phyloP scores from a whole-genome alignment of 2,329 filamentous ascomycete species.

The Magnaporthiopsis poae region DNA sequence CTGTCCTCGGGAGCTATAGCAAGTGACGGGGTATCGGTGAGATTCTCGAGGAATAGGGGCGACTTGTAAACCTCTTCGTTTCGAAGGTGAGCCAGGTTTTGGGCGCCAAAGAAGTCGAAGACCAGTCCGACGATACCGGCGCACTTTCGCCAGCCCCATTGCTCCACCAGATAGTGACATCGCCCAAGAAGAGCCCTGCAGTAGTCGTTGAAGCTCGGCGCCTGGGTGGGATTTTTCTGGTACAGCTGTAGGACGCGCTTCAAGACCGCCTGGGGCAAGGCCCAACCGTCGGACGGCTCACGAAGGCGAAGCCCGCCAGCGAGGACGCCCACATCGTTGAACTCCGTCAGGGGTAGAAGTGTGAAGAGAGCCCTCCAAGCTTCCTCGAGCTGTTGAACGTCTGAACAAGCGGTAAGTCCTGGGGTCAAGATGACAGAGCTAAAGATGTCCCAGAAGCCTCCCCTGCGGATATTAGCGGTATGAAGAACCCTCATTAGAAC shows the following conservation, averaged over 20 bases:
- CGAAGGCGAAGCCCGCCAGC: constrained; percentile 28
- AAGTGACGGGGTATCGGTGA: constrained; percentile 37
- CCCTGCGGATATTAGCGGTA: constrained; percentile 37
- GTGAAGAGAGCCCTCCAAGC: constrained; percentile 51
- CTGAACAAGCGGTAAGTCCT: constrained; percentile 24
- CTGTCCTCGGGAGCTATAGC: constrained; percentile 44
- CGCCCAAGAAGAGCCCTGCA: constrained; percentile 49
- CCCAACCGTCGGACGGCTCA: constrained; percentile 47
- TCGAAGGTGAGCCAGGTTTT: constrained; percentile 50
- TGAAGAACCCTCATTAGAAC: constrained; percentile 45
- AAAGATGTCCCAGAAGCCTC: constrained; percentile 52
- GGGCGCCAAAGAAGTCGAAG: constrained; percentile 59
- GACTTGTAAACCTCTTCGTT: constrained; percentile 56
- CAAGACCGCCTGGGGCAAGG: constrained; percentile 45
- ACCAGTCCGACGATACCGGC: constrained; percentile 49
- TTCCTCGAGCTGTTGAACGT: constrained; percentile 42
- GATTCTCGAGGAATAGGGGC: constrained; percentile 49
- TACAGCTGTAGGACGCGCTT: constrained; percentile 51
- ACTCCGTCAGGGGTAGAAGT: constrained; percentile 51
- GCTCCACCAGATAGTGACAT: constrained; percentile 52
- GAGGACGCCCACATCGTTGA: constrained; percentile 44
- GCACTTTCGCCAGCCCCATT: constrained; percentile 57
- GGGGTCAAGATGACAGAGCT: constrained; percentile 32
- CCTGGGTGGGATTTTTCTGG: constrained; percentile 42
- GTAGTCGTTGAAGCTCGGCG: constrained; percentile 56